Evolutionary conservation across 2,329 filamentous ascomycete species (phyloP).

Genomic region (Fusarium sp.): DNA sequence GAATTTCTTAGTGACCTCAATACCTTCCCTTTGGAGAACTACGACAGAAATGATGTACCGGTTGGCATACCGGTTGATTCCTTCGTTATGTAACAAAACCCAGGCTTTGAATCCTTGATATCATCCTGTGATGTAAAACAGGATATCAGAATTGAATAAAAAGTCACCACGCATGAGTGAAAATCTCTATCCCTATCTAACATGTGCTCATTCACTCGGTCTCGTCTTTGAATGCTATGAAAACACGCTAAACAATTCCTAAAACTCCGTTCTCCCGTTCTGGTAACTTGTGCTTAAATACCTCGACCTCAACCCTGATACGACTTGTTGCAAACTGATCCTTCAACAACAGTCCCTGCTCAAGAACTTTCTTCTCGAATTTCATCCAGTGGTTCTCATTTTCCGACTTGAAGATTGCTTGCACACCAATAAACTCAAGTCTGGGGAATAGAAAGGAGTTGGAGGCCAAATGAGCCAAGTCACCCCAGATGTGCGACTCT

Average conservation of each 20-base stretch:
- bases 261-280: background rate
- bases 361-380: background rate
- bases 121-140: too few relatives aligned
- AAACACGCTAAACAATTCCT: background rate
- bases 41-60: too few relatives aligned
- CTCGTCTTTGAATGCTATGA: too few relatives aligned
- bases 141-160: too few relatives aligned
- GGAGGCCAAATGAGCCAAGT: background rate
- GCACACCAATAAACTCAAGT: background rate
- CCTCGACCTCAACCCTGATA: background rate
- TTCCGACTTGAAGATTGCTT: background rate
- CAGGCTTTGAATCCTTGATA: too few relatives aligned
- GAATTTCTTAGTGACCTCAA: background rate
- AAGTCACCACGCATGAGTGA: too few relatives aligned
- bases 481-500: constrained; percentile 12
- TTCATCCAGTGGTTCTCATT: background rate
- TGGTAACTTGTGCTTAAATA: background rate
- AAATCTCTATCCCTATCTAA: too few relatives aligned
- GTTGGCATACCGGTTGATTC: too few relatives aligned
- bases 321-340: background rate
- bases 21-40: too few relatives aligned
- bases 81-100: too few relatives aligned
- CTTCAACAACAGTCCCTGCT: background rate
- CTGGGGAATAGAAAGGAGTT: background rate
- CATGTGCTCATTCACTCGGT: background rate